phyloP scores from a whole-genome alignment of 306 rosid genomes.

The Cercis canadensis region DNA sequence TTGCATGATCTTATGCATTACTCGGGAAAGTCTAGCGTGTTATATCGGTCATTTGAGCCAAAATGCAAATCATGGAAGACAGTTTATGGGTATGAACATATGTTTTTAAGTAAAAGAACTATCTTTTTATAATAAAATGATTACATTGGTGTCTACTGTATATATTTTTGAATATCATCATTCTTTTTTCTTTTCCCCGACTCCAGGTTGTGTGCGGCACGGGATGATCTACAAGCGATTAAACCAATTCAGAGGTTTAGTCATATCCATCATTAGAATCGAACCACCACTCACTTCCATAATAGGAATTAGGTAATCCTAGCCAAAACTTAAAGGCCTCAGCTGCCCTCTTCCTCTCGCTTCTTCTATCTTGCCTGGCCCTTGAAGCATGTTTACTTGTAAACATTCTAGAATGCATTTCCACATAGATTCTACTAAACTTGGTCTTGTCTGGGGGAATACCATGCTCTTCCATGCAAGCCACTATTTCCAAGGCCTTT shows the following conservation, averaged over 20 bases:
- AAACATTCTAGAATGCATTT: conserved; percentile 98
- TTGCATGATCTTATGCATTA: background rate
- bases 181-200: background rate
- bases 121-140: background rate
- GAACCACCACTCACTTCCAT: conserved; percentile 95
- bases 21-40: background rate
- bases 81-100: background rate
- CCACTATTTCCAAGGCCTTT: conserved; percentile 94
- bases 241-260: conserved; percentile 42
- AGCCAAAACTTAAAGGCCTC: conserved; percentile 98
- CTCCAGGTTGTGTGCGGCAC: background rate
- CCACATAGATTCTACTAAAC: conserved; percentile 91
- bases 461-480: conserved; percentile 97
- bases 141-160: background rate
- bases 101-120: conserved; percentile 8
- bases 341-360: conserved; percentile 93
- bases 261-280: conserved; percentile 72
- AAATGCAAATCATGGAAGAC: no score
- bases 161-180: background rate
- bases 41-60: background rate
- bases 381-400: conserved; percentile 95
- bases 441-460: conserved; percentile 94
- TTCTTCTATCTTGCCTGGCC: conserved; percentile 91
- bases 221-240: conserved; percentile 18
- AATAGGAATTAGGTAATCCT: conserved; percentile 94